Percentiles rank a stretch among this genome's conserved stretches.
Conservation (phyloP, 1,284 basidiomycete genomes). For the Rhodofomes roseus region DNA sequence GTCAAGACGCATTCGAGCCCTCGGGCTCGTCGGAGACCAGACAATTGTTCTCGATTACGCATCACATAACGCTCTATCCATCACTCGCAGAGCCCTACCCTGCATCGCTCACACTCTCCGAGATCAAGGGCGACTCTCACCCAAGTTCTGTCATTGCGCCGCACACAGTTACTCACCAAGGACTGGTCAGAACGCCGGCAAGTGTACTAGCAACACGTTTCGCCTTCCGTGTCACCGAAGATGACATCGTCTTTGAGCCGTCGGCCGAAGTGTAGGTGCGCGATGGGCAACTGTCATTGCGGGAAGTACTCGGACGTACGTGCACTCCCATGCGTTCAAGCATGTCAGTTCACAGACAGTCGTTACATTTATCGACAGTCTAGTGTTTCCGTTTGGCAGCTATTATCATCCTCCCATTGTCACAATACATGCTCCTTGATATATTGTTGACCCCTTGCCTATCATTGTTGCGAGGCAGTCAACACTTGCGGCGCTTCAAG, state of each 20-base stretch:
- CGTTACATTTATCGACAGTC: neutral
- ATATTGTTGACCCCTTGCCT: too few relatives aligned
- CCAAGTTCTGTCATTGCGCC: constrained; percentile 17
- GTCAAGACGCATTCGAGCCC: neutral
- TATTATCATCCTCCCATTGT: neutral
- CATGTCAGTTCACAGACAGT: neutral
- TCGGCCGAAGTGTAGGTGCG: neutral
- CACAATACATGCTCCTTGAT: neutral
- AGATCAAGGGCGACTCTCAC: constrained; percentile 25
- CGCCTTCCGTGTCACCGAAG: constrained; percentile 20
- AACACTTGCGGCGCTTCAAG: too few relatives aligned
- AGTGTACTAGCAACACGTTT: constrained; percentile 17
- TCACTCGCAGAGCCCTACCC: constrained; percentile 26
- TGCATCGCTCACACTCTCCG: constrained; percentile 19
- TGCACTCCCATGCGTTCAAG: neutral
- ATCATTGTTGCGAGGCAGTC: too few relatives aligned
- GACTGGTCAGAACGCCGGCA: constrained; percentile 31
- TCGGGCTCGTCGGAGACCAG: neutral
- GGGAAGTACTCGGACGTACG: neutral
- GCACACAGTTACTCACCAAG: constrained; percentile 25
- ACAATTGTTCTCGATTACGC: constrained; percentile 11
- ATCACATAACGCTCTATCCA: constrained; percentile 25
- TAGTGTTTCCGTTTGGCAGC: neutral
- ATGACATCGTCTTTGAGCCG: constrained; percentile 13
- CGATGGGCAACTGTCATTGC: neutral